Evolutionary conservation across 2,329 filamentous ascomycete species (phyloP).

Genomic region (Incumbomyces delicatus): DNA sequence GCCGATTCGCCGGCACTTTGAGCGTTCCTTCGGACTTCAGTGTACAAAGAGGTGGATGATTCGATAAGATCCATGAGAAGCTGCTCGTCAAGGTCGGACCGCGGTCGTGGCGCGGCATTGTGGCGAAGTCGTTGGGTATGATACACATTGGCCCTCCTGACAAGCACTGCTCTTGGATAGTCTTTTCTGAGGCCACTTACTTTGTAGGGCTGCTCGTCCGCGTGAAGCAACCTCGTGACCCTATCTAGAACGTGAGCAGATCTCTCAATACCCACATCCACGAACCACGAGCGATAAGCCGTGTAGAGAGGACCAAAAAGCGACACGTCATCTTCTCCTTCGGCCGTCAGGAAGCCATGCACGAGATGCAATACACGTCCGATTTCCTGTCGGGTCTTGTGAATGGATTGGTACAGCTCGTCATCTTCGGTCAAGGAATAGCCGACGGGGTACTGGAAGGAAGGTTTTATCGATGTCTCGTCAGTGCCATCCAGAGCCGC

Average conservation of each 20-base stretch:
- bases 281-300: slow-evolving; percentile 91
- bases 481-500: slow-evolving; percentile 48
- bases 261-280: slow-evolving; percentile 91
- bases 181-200: slow-evolving; percentile 84
- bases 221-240: slow-evolving; percentile 70
- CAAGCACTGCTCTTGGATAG: slow-evolving; percentile 83
- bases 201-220: slow-evolving; percentile 87
- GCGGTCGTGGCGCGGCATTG: slow-evolving; percentile 77
- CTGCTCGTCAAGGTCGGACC: slow-evolving; percentile 79
- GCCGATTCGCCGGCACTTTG: slow-evolving; percentile 89
- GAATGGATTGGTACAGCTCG: slow-evolving; percentile 63
- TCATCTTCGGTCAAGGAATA: slow-evolving; percentile 62
- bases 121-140: slow-evolving; percentile 89
- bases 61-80: slow-evolving; percentile 79
- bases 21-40: slow-evolving; percentile 88
- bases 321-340: slow-evolving; percentile 89
- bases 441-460: slow-evolving; percentile 80
- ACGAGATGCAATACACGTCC: slow-evolving; percentile 73
- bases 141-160: slow-evolving; percentile 88
- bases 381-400: slow-evolving; percentile 68
- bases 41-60: slow-evolving; percentile 83
- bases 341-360: slow-evolving; percentile 69
- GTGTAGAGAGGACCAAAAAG: slow-evolving; percentile 91
- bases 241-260: slow-evolving; percentile 89
- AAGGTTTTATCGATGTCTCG: slow-evolving; percentile 58